Evolutionary conservation across 1,284 basidiomycete genomes (phyloP), one percentile per base, ranked within the genome.

Genomic region (Microbotryum silenes-acaulis): DNA sequence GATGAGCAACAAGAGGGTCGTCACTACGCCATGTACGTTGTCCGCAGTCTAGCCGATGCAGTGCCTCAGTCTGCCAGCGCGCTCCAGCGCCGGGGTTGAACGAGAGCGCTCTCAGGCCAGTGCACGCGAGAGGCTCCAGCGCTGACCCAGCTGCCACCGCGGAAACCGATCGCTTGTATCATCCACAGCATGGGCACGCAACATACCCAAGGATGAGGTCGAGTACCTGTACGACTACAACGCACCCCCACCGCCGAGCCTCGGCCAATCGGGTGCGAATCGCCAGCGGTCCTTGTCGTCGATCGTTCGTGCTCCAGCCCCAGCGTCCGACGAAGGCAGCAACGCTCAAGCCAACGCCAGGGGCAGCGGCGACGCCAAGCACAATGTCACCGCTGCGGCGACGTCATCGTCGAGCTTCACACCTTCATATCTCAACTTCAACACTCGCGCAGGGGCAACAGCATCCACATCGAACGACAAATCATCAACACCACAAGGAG

Each of bases 161-260:
- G n/a, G 27, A 23, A 25, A 37, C 29, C 21, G 16, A 18, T 48
- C 20, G 4, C 29, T 18, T 33, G 42, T 16, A 29, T 21, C n/a
- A 10, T 4, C 12, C 5, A n/a, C 56, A 67, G 66, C 66, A 0
- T 67, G 66, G 66, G 66, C 66, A 2, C 52, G 63, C 14, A 59
- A 65, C 29, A 51, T 65, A 0, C 63, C 66, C 5, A 63, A 61
- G 14, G 61, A 60, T 18, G 59, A 62, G 20, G 50, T 62, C 33
- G 50, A 52, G 10, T 48, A 59, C 33, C 42, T 48, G 18, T 47
- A 45, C 33, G 25, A 54, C n/a, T 46, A 45, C 44, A 3, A 57
- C 56, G 6, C 21, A 6, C 18, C 8, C 27, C 21, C 33, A 23
- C 21, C 4, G 21, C 21, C 31, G 29, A 37, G 14, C 42, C 51